Percentiles rank a stretch among this genome's conserved stretches.
Evolutionary conservation across 371 early-diverging fungal genomes (phyloP).

Genomic region (Zopfochytrium polystomum): DNA sequence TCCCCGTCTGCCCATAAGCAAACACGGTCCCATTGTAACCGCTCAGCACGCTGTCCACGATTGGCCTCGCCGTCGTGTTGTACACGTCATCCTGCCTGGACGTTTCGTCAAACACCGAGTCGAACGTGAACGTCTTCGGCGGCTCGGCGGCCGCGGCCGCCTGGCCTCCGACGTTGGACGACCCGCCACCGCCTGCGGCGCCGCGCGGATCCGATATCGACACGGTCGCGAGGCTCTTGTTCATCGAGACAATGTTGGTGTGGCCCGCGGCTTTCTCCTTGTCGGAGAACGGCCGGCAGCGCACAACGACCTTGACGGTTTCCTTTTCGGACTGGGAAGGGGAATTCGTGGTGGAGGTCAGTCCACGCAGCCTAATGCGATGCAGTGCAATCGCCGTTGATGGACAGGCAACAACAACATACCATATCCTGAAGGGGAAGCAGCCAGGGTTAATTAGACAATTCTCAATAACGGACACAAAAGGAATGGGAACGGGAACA

Average conservation of each 20-base stretch:
- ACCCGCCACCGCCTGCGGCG: no score
- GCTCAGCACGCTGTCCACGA: conserved; percentile 69
- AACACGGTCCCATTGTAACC: conserved; percentile 88
- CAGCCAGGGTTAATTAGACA: no score
- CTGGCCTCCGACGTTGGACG: no score
- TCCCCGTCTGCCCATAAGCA: conserved; percentile 66
- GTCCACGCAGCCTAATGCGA: no score
- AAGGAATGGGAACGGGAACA: no score
- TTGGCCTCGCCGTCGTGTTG: conserved; percentile 57
- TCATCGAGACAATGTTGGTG: conserved; percentile 46
- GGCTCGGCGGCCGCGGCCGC: conserved; percentile 31
- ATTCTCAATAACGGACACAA: no score
- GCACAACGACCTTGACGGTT: conserved; percentile 48
- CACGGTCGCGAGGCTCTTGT: conserved; percentile 41
- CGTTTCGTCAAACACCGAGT: conserved; percentile 50
- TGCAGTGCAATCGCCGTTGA: no score
- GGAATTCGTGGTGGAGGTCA: no score
- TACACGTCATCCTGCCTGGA: conserved; percentile 55
- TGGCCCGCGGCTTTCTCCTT: conserved; percentile 52
- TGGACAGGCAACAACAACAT: no score
- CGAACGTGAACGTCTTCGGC: conserved; percentile 56
- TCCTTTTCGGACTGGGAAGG: conserved; percentile 33
- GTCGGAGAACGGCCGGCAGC: conserved; percentile 57
- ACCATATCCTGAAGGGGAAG: no score
- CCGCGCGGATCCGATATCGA: conserved; percentile 44